Conservation (phyloP, 179 eudicot species). For the Vitellaria paradoxa region DNA sequence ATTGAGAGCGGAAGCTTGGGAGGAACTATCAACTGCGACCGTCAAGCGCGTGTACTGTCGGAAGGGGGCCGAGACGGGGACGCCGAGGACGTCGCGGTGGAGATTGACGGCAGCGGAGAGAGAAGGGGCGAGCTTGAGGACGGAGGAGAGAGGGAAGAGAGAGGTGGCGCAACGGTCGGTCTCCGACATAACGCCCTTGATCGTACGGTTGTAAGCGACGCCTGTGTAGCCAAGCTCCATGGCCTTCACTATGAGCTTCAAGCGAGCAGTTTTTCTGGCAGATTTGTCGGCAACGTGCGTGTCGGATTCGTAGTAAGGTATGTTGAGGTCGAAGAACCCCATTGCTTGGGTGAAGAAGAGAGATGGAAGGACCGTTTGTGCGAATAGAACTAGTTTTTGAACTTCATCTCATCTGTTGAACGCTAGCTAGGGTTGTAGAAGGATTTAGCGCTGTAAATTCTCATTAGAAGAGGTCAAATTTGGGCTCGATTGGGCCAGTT, state of each 20-base stretch:
- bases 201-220: constrained; percentile 68
- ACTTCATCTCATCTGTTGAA: neutral
- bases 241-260: constrained; percentile 52
- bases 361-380: neutral
- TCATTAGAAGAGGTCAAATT: no score
- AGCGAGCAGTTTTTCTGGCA: constrained; percentile 40
- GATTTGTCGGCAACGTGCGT: constrained; percentile 30
- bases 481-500: no score
- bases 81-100: constrained; percentile 58
- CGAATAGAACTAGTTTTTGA: no score
- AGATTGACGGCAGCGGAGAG: constrained; percentile 53
- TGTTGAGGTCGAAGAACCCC: constrained; percentile 82
- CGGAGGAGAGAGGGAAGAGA: constrained; percentile 57
- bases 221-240: constrained; percentile 87
- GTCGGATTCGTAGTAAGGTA: constrained; percentile 56
- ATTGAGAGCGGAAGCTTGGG: constrained; percentile 68
- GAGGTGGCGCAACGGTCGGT: constrained; percentile 67
- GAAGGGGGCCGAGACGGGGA: constrained; percentile 42
- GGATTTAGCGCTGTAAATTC: no score
- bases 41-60: constrained; percentile 84
- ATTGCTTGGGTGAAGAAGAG: constrained; percentile 16
- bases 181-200: constrained; percentile 76
- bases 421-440: neutral
- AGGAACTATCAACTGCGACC: constrained; percentile 44
- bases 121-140: constrained; percentile 34